phyloP scores from a whole-genome alignment of 163 green algal genomes.

The Scenedesmus sp. region DNA sequence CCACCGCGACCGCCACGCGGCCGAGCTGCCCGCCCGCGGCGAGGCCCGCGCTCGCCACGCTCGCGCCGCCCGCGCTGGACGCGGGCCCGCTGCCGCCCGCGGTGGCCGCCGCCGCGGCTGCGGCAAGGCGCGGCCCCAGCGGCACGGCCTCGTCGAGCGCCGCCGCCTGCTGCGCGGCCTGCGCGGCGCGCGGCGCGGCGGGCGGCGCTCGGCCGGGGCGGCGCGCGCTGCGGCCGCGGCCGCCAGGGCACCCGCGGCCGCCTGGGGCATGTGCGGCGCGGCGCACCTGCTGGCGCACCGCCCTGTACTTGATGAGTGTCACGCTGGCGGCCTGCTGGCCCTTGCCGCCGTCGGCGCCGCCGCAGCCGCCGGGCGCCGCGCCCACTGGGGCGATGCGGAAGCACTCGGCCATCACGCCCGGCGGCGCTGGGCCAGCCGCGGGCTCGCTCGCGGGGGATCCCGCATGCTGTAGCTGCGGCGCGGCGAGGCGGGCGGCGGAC shows the following conservation, averaged over 20 bases:
- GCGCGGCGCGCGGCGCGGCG: too few relatives aligned
- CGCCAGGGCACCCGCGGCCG: too few relatives aligned
- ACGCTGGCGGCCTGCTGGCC: too few relatives aligned
- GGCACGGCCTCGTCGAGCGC: neutral
- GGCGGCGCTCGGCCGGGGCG: too few relatives aligned
- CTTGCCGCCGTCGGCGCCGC: constrained; percentile 39
- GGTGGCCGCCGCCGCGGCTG: neutral
- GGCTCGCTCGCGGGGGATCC: neutral
- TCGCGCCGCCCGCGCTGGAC: too few relatives aligned
- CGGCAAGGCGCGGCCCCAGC: neutral
- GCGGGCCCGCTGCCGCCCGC: too few relatives aligned
- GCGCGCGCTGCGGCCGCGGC: too few relatives aligned
- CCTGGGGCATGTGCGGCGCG: neutral
- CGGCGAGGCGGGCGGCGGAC: too few relatives aligned
- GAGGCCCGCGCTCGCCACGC: neutral
- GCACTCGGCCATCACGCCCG: constrained; percentile 51
- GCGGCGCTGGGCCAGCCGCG: neutral
- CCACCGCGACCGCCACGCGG: constrained; percentile 5
- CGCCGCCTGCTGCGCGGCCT: constrained; percentile 1
- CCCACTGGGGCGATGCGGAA: constrained; percentile 51
- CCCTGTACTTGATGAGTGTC: constrained; percentile 66
- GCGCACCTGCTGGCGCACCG: constrained; percentile 43
- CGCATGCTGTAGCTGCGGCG: neutral
- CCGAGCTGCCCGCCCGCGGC: neutral
- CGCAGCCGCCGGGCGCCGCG: constrained; percentile 11